These are phyloP conservation scores for Avicennia marina DNA, from an alignment of 257 asterid genomes.

Conservation along the genomic window DNA sequence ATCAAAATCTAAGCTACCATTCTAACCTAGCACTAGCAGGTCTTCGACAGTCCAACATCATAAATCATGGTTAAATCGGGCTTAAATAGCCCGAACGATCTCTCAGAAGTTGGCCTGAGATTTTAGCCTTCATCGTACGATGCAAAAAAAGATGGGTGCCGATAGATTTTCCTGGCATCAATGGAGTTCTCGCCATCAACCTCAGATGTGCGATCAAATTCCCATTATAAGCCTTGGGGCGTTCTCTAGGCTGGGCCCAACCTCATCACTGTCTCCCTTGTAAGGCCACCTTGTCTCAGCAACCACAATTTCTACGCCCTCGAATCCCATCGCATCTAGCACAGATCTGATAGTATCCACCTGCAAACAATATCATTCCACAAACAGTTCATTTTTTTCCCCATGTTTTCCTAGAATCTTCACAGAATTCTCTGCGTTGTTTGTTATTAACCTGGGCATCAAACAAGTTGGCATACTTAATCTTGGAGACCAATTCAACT, in stretches of 20 bases:
- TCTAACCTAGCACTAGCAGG: conserved; percentile 38
- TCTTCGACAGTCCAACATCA: conserved; percentile 51
- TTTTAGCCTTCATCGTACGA: conserved; percentile 62
- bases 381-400: not conserved
- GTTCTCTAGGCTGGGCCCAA: conserved; percentile 61
- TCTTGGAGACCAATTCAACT: conserved; percentile 49
- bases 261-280: conserved; percentile 60
- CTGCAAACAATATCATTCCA: conserved; percentile 14
- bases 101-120: conserved; percentile 70
- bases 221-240: conserved; percentile 59
- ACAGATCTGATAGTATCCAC: conserved; percentile 66
- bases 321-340: conserved; percentile 46
- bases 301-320: conserved; percentile 58
- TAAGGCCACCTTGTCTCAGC: conserved; percentile 89
- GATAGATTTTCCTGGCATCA: conserved; percentile 68
- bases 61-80: conserved; percentile 44
- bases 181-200: conserved; percentile 66
- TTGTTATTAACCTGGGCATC: conserved; percentile 61
- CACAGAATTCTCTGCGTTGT: not conserved
- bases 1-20: too few species aligned
- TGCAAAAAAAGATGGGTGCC: conserved; percentile 69
- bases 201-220: conserved; percentile 55
- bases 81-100: conserved; percentile 67
- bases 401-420: too few species aligned
- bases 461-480: conserved; percentile 68